These are phyloP conservation scores for Tolypocladium paradoxum DNA, from an alignment of 2,329 filamentous ascomycete genomes.

Conservation along the genomic window DNA sequence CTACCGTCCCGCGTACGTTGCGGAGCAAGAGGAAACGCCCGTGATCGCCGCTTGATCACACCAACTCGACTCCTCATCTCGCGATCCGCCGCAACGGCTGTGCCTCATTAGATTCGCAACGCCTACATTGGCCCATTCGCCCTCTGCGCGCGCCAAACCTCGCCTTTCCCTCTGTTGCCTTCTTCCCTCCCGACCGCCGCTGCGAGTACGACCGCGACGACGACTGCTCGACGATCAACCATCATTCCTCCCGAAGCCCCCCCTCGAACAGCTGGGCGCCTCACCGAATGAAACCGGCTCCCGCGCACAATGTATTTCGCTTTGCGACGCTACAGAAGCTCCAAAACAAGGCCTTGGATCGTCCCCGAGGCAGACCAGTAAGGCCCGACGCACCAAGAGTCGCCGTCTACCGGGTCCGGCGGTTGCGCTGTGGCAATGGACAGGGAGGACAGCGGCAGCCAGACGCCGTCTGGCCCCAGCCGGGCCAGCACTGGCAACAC, in stretches of 20 bases:
- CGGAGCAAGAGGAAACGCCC: background rate
- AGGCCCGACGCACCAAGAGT: background rate
- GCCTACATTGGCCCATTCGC: background rate
- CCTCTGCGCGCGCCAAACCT: background rate
- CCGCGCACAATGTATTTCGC: slow-evolving; percentile 1
- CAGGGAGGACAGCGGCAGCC: slow-evolving; percentile 15
- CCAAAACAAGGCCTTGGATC: background rate
- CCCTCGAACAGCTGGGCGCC: background rate
- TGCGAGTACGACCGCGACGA: background rate
- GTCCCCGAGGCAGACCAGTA: background rate
- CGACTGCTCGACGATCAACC: background rate
- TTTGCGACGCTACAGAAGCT: background rate
- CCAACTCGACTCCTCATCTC: background rate
- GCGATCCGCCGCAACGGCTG: background rate
- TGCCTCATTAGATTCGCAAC: background rate
- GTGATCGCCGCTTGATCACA: background rate
- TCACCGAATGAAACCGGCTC: background rate
- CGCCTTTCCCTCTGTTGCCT: background rate
- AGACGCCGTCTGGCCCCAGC: slow-evolving; percentile 17
- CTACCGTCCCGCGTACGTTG: background rate
- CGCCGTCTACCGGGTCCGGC: background rate
- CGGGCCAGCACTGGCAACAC: slow-evolving; percentile 22
- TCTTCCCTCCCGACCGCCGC: background rate
- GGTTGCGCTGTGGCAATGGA: slow-evolving; percentile 15
- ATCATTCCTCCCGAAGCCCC: background rate